Evolutionary conservation across 257 asterid genomes (phyloP).

Genomic region (Craterostigma plantagineum): DNA sequence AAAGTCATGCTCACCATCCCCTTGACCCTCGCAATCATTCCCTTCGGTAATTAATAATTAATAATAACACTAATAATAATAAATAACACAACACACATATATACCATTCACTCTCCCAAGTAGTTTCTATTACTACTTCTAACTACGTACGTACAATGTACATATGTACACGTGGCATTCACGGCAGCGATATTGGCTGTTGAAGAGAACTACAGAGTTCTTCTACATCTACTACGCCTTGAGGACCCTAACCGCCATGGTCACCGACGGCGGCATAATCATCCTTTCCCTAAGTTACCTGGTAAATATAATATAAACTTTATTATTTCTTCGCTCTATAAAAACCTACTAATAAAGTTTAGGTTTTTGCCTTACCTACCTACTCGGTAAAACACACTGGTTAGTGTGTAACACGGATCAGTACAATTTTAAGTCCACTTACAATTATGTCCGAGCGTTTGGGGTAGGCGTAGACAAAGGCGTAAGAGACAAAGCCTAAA

Average conservation of each 20-base stretch:
- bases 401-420: too few relatives aligned
- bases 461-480: constrained; percentile 1
- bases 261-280: constrained; percentile 24
- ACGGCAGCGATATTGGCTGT: constrained; percentile 35
- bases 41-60: constrained; percentile 17
- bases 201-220: constrained; percentile 22
- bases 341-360: too few relatives aligned
- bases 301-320: constrained; percentile 12
- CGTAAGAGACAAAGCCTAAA: neutral
- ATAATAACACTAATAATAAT: too few relatives aligned
- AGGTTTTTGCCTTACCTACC: neutral
- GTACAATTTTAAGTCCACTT: too few relatives aligned
- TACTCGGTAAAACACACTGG: too few relatives aligned
- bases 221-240: constrained; percentile 30
- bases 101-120: neutral
- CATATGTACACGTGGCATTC: neutral
- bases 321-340: neutral
- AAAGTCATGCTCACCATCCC: constrained; percentile 30
- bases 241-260: constrained; percentile 32
- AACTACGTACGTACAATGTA: neutral
- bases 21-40: constrained; percentile 23
- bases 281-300: constrained; percentile 38
- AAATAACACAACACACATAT: neutral
- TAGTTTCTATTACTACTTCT: too few relatives aligned
- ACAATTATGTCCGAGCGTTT: too few relatives aligned